phyloP scores from a whole-genome alignment of 2,329 filamentous ascomycete species.

The Saccharata proteae region DNA sequence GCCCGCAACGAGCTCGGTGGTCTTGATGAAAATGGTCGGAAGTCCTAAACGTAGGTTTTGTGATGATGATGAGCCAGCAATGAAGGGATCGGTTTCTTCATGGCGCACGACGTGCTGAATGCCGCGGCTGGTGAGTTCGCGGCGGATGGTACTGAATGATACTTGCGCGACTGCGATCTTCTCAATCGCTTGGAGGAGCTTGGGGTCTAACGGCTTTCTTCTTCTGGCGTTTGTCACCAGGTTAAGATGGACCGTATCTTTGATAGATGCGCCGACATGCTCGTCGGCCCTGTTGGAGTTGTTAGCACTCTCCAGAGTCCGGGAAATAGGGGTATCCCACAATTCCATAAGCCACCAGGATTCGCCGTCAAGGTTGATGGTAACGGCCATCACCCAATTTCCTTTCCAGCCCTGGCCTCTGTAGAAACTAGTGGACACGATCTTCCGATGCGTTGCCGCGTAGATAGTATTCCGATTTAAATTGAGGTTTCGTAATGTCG shows the following conservation, averaged over 20 bases:
- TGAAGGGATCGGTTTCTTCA: slow-evolving; percentile 2
- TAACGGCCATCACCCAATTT: slow-evolving; percentile 59
- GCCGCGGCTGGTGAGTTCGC: slow-evolving; percentile 3
- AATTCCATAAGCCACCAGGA: slow-evolving; percentile 27
- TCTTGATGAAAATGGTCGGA: slow-evolving; percentile 6
- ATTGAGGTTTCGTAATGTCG: slow-evolving; percentile 28
- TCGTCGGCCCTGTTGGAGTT: slow-evolving; percentile 19
- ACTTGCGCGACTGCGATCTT: slow-evolving; percentile 25
- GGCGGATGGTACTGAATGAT: slow-evolving; percentile 13
- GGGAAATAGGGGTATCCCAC: neutral
- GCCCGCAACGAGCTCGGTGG: neutral
- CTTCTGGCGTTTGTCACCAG: slow-evolving; percentile 12
- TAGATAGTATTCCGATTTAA: slow-evolving; percentile 27
- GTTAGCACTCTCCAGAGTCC: slow-evolving; percentile 11
- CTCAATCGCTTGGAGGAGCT: slow-evolving; percentile 23
- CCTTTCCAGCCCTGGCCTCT: slow-evolving; percentile 58
- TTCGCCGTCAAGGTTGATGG: slow-evolving; percentile 22
- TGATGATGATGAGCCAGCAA: neutral
- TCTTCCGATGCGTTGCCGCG: slow-evolving; percentile 34
- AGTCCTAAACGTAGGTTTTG: neutral
- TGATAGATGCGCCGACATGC: slow-evolving; percentile 10
- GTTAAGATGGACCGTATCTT: slow-evolving; percentile 1
- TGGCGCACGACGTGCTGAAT: slow-evolving; percentile 4
- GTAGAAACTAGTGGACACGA: slow-evolving; percentile 56
- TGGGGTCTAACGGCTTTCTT: slow-evolving; percentile 15